Percentiles rank a stretch among this genome's conserved stretches.
Conservation (phyloP, 176 grass and related monocot species). For the Guadua angustifolia region DNA sequence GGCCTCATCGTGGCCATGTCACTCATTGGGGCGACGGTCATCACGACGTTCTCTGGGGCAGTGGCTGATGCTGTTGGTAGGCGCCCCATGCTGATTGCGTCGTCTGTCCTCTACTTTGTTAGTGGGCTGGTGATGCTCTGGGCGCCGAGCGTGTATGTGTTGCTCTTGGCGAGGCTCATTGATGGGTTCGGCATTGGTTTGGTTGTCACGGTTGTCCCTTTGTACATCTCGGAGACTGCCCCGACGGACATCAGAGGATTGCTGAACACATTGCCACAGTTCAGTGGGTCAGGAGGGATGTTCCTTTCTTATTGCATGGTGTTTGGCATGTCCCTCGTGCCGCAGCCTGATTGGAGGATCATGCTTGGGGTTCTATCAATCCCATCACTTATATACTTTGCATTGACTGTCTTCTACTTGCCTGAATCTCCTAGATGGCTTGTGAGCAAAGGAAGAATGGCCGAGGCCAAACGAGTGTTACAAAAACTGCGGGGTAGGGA, state of each 20-base stretch:
- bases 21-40: constrained; percentile 81
- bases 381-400: constrained; percentile 81
- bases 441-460: constrained; percentile 93
- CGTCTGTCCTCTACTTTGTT: constrained; percentile 76
- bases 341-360: constrained; percentile 78
- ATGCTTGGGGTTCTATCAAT: constrained; percentile 96
- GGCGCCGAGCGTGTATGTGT: constrained; percentile 75
- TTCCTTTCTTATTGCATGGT: constrained; percentile 99
- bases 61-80: constrained; percentile 72
- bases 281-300: constrained; percentile 94
- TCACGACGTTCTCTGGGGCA: constrained; percentile 78
- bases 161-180: constrained; percentile 92
- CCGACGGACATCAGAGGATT: constrained; percentile 85
- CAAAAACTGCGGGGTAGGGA: constrained; percentile 74
- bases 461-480: constrained; percentile 74
- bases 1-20: constrained; percentile 94
- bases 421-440: constrained; percentile 98
- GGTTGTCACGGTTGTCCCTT: constrained; percentile 78
- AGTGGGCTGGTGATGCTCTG: constrained; percentile 91
- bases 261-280: constrained; percentile 88
- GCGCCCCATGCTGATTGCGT: constrained; percentile 83
- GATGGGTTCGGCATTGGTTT: constrained; percentile 90
- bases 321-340: constrained; percentile 83
- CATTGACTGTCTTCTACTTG: constrained; percentile 89
- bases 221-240: constrained; percentile 98